These are phyloP conservation scores for Thoreauomyces humboldtii DNA, from an alignment of 192 early-diverging fungal genomes.

Conservation along the genomic window DNA sequence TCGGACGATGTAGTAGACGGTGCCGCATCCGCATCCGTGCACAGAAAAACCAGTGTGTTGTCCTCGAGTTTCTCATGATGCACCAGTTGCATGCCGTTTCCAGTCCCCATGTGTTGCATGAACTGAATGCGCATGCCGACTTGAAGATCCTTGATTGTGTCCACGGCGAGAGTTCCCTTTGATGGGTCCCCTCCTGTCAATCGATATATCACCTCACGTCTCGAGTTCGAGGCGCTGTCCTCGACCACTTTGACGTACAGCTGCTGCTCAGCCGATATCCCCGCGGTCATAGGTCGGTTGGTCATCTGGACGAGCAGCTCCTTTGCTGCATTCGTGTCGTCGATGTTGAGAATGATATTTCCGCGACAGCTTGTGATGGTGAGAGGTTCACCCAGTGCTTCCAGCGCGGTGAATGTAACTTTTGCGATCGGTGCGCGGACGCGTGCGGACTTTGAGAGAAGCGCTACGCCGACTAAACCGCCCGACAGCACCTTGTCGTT, in stretches of 20 bases:
- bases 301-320: conserved; percentile 22
- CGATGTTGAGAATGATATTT: conserved; percentile 37
- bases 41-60: not conserved
- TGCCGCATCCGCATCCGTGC: not conserved
- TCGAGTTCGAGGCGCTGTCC: not conserved
- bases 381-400: conserved; percentile 24
- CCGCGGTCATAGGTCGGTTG: conserved; percentile 1
- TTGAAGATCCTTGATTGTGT: conserved; percentile 34
- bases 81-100: not conserved
- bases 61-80: not conserved
- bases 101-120: conserved; percentile 1
- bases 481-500: conserved; percentile 25
- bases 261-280: conserved; percentile 20
- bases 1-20: not conserved
- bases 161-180: conserved; percentile 42
- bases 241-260: conserved; percentile 28
- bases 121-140: conserved; percentile 21
- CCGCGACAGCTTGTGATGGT: conserved; percentile 36
- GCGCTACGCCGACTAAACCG: conserved; percentile 30
- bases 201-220: conserved; percentile 23
- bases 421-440: not conserved
- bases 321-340: conserved; percentile 27
- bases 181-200: conserved; percentile 40
- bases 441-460: not conserved
- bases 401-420: conserved; percentile 5